Percentiles rank a stretch among this genome's conserved stretches.
These are phyloP conservation scores for Apiotrichum sp. DNA, from an alignment of 1,284 basidiomycete genomes.

Conservation along the genomic window DNA sequence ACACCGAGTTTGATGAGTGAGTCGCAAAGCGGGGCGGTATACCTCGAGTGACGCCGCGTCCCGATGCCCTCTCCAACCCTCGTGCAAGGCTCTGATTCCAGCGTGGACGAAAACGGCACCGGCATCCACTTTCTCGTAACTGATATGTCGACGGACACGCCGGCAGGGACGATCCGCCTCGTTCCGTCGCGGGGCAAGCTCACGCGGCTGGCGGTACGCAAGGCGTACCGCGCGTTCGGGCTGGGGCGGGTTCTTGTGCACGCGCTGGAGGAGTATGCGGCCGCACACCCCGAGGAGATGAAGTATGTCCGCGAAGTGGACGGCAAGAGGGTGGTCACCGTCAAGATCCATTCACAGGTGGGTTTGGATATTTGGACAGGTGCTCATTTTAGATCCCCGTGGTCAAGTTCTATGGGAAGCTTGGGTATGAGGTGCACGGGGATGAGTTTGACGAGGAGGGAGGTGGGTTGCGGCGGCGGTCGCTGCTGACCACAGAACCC, in stretches of 20 bases:
- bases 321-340: conserved; percentile 17
- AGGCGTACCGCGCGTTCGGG: conserved; percentile 33
- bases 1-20: conserved; percentile 40
- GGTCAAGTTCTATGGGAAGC: conserved; percentile 50
- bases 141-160: conserved; percentile 13
- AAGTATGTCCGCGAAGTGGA: conserved; percentile 12
- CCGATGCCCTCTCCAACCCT: background rate
- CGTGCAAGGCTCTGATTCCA: background rate
- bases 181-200: conserved; percentile 38
- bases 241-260: conserved; percentile 35
- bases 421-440: conserved; percentile 52
- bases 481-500: conserved; percentile 3
- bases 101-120: conserved; percentile 9
- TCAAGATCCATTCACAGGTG: conserved; percentile 40
- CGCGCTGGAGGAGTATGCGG: conserved; percentile 25
- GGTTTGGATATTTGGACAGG: background rate
- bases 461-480: conserved; percentile 6
- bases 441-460: conserved; percentile 62
- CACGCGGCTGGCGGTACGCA: conserved; percentile 36
- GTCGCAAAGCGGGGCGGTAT: conserved; percentile 2
- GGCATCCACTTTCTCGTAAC: conserved; percentile 9
- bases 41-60: too few relatives aligned
- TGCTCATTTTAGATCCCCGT: conserved; percentile 31
- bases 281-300: conserved; percentile 2
- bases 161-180: conserved; percentile 41